Percentiles rank a stretch among this genome's conserved stretches.
Conservation (phyloP, 2,329 filamentous ascomycete species). For the Trichoderma sp. region DNA sequence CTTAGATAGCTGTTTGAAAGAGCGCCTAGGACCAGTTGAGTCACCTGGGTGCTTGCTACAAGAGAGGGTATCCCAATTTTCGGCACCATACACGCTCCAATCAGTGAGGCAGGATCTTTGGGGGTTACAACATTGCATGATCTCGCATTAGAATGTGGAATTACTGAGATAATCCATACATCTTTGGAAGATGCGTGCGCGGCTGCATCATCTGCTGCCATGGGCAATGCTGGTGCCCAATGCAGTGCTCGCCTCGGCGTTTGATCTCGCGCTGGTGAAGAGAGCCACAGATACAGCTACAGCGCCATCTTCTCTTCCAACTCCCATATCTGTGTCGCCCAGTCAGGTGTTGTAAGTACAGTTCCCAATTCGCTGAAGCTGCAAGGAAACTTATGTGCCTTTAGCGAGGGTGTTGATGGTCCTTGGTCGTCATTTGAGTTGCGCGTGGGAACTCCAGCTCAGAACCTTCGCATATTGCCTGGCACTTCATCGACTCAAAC, state of each 20-base stretch:
- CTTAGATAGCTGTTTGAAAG: not conserved
- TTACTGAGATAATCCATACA: slow-evolving; percentile 3
- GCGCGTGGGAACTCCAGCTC: slow-evolving; percentile 27
- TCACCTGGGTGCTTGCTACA: not conserved
- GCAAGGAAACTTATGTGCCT: not conserved
- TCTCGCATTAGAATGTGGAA: slow-evolving; percentile 16
- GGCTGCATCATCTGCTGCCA: slow-evolving; percentile 10
- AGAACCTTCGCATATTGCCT: slow-evolving; percentile 27
- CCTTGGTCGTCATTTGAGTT: slow-evolving; percentile 30
- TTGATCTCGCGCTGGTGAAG: not conserved
- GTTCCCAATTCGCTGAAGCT: not conserved
- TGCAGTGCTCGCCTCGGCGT: slow-evolving; percentile 4
- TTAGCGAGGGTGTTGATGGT: slow-evolving; percentile 28
- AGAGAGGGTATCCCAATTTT: not conserved
- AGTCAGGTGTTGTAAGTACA: slow-evolving; percentile 29
- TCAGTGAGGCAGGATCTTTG: not conserved
- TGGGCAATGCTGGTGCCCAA: slow-evolving; percentile 18
- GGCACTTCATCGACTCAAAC: slow-evolving; percentile 29
- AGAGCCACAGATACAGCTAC: not conserved
- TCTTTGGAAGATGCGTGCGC: slow-evolving; percentile 17
- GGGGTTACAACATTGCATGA: not conserved
- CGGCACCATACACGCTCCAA: slow-evolving; percentile 2
- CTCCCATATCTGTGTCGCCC: slow-evolving; percentile 25
- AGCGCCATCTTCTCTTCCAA: not conserved
- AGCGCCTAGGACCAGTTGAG: not conserved